Conservation (phyloP, 2,329 filamentous ascomycete genomes). For the Diaporthe citri region DNA sequence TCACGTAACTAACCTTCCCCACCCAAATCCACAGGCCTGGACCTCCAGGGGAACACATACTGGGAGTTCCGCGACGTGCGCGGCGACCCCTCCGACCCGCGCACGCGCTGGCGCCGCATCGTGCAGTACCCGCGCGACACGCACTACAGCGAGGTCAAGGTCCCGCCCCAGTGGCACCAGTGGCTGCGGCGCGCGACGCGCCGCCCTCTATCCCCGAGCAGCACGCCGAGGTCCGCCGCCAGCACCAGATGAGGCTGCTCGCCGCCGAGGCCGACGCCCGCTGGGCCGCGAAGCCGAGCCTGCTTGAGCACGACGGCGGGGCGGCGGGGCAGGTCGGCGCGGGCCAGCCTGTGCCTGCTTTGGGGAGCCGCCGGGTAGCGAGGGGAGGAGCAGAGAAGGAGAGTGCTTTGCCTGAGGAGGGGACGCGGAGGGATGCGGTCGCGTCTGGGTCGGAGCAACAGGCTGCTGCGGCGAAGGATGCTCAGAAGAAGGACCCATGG, state of each 20-base stretch:
- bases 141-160: conserved; percentile 67
- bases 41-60: conserved; percentile 76
- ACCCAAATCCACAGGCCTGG: conserved; percentile 61
- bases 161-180: conserved; percentile 75
- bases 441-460: conserved; percentile 38
- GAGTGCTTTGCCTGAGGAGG: conserved; percentile 40
- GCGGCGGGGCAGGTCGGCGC: conserved; percentile 37
- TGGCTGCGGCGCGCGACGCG: conserved; percentile 70
- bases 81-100: conserved; percentile 43
- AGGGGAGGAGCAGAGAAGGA: conserved; percentile 37
- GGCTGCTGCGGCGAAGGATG: background rate
- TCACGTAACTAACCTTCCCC: no score
- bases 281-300: conserved; percentile 71
- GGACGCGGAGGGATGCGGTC: conserved; percentile 25
- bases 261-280: conserved; percentile 73
- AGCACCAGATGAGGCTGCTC: conserved; percentile 65
- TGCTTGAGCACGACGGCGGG: conserved; percentile 55
- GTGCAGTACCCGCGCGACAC: conserved; percentile 68
- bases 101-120: conserved; percentile 70
- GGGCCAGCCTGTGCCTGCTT: conserved; percentile 47
- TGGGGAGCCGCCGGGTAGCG: conserved; percentile 42
- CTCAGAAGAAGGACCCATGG: conserved; percentile 65
- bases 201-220: conserved; percentile 71
- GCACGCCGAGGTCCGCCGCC: conserved; percentile 63
- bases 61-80: conserved; percentile 74